Conservation (phyloP, 2,329 filamentous ascomycete species). For the Pseudomassariella vexata region DNA sequence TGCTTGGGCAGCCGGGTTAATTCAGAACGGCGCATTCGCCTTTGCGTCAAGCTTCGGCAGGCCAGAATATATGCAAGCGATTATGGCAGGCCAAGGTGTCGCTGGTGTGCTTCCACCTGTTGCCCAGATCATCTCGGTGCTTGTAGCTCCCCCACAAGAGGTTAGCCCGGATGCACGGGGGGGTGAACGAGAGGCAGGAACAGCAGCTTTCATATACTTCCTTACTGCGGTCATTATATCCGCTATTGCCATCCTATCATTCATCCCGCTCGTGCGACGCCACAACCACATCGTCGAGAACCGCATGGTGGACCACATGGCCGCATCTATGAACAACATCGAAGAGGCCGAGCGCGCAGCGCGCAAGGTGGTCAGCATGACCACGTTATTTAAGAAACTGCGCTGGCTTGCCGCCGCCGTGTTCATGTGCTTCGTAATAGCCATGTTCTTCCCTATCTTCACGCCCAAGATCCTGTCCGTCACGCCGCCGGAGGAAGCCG, state of each 20-base stretch:
- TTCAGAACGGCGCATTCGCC: conserved; percentile 92
- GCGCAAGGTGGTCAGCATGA: conserved; percentile 49
- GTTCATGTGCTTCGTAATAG: conserved; percentile 73
- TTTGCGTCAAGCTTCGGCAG: conserved; percentile 82
- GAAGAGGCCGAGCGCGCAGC: conserved; percentile 47
- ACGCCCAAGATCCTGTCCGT: conserved; percentile 62
- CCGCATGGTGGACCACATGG: conserved; percentile 41
- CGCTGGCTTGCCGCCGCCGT: conserved; percentile 72
- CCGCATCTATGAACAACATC: conserved; percentile 42
- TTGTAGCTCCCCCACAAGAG: conserved; percentile 45
- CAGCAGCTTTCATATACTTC: conserved; percentile 85
- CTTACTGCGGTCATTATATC: conserved; percentile 79
- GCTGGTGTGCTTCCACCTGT: conserved; percentile 81
- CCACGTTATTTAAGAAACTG: conserved; percentile 68
- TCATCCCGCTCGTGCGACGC: conserved; percentile 64
- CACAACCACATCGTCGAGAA: conserved; percentile 48
- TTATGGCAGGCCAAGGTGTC: conserved; percentile 91
- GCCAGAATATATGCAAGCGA: conserved; percentile 87
- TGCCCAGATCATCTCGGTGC: conserved; percentile 78
- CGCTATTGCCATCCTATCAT: conserved; percentile 61
- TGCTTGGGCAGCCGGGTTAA: conserved; percentile 74
- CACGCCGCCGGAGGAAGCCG: conserved; percentile 30
- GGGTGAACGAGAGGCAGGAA: conserved; percentile 33
- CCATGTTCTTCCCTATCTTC: conserved; percentile 95
- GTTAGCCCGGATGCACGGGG: conserved; percentile 27